A percentile compares a stretch with the other conserved stretches of the same genome.
Evolutionary conservation across 2,329 filamentous ascomycete species (phyloP).

Genomic region (Fusarium sp.): DNA sequence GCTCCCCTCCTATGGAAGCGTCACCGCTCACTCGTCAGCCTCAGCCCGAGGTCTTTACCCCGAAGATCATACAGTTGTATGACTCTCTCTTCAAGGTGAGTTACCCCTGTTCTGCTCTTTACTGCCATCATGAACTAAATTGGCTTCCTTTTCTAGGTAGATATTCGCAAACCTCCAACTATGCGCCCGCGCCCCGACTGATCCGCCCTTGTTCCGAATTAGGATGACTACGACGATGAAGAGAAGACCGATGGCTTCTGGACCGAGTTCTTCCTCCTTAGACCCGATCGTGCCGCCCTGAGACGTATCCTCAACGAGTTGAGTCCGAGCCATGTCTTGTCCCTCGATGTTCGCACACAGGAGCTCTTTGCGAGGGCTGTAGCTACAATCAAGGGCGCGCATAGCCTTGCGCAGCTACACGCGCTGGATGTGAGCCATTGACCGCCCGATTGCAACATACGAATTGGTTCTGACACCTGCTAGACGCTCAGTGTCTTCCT

Average conservation of each 20-base stretch:
- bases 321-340: slow-evolving; percentile 78
- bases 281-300: slow-evolving; percentile 78
- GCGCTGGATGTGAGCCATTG: slow-evolving; percentile 80
- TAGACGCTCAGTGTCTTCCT: slow-evolving; percentile 93
- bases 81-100: slow-evolving; percentile 80
- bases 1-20: slow-evolving; percentile 73
- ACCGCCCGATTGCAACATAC: slow-evolving; percentile 51
- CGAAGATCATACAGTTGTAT: slow-evolving; percentile 93
- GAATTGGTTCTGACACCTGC: slow-evolving; percentile 17
- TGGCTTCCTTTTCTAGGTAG: slow-evolving; percentile 43
- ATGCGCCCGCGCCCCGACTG: slow-evolving; percentile 44
- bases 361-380: slow-evolving; percentile 83
- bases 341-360: slow-evolving; percentile 80
- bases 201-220: slow-evolving; percentile 41
- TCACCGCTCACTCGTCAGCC: slow-evolving; percentile 94
- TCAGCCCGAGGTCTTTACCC: slow-evolving; percentile 89
- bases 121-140: slow-evolving; percentile 34
- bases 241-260: slow-evolving; percentile 92
- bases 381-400: slow-evolving; percentile 70
- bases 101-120: slow-evolving; percentile 22
- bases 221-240: slow-evolving; percentile 72
- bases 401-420: slow-evolving; percentile 74
- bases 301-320: slow-evolving; percentile 76
- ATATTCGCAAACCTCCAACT: slow-evolving; percentile 22
- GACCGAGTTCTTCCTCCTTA: slow-evolving; percentile 93